phyloP scores from a whole-genome alignment of 306 rosid species.

The Quillaja saponaria region DNA sequence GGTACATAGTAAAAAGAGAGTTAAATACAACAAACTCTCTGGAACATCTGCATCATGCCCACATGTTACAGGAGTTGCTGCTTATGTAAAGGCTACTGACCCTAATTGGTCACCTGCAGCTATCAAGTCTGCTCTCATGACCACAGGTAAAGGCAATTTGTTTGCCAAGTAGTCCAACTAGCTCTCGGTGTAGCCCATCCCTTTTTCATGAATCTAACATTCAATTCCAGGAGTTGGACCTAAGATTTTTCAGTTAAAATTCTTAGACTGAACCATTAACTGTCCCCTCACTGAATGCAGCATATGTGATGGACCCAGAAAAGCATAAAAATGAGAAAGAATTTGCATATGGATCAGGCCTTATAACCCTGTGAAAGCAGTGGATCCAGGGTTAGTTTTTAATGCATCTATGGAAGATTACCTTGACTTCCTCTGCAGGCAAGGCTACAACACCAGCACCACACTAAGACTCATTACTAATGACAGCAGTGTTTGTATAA shows the following conservation, averaged over 20 bases:
- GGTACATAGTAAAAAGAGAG: neutral
- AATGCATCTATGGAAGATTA: constrained; percentile 23
- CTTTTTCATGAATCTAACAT: neutral
- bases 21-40: constrained; percentile 13
- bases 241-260: too few species aligned
- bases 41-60: constrained; percentile 39
- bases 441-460: constrained; percentile 36
- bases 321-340: constrained; percentile 22
- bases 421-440: constrained; percentile 28
- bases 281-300: constrained; percentile 13
- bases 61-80: constrained; percentile 34
- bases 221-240: too few species aligned
- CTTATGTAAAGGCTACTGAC: constrained; percentile 36
- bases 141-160: constrained; percentile 21
- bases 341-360: constrained; percentile 30
- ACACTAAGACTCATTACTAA: constrained; percentile 17
- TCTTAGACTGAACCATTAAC: too few species aligned
- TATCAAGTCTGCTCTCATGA: constrained; percentile 45
- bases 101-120: constrained; percentile 45
- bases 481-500: constrained; percentile 20
- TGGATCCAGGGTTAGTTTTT: constrained; percentile 33
- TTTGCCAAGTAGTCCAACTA: neutral
- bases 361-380: constrained; percentile 31
- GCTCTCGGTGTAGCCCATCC: too few species aligned
- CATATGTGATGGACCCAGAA: constrained; percentile 11